Evolutionary conservation across 1,139 yeast genomes (phyloP), one percentile per base, ranked within the genome.

Genomic region (Sugiyamaella xylanicola): DNA sequence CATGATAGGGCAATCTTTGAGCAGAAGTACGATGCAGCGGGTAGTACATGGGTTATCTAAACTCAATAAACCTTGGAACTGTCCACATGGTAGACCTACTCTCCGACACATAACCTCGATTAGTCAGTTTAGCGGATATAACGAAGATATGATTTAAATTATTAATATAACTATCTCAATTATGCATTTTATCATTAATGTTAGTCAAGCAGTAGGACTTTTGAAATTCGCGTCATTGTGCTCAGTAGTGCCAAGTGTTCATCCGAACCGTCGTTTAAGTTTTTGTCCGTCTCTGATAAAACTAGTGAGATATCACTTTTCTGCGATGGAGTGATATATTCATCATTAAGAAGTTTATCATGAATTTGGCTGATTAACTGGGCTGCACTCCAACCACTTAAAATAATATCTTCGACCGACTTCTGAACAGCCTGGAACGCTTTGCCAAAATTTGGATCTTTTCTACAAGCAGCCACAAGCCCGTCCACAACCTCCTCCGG

Each of bases 51-150:
- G 91, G 64, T 74, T 95, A 56, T 83, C 95, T 19, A 73, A 71
- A 0, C 74, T 95, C 39, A 93, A 91, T 60, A 89, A 89, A 66
- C 99, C 99, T 0, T 95, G 99, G 99, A 93, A 92, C 67, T 93
- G 99, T 70, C 99, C 99, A 0, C 99, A 93, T 72, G 99, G 99
- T 0, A 76, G 99, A 59, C 99, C 99, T 0, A 93, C 99, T 1
- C 83, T 93, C 86, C 77, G 99, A 56, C 98, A 93, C 70, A 74
- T 93, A 56, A 81, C 85, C 60, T 91, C 88, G 49, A 55, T 66
- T 17, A 60, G 62, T 35, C 63, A 58, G 22, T 54, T 57, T 46
- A 44, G 53, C 3, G 62, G 62, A 1, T 56, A 20, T 39, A 39
- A 20, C 22, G 51, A 53, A 17, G 56, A 55, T 44, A 27, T 47